Base-by-base conservation (phyloP, 2,329 filamentous ascomycete species). In the Colletotrichum navitas region DNA sequence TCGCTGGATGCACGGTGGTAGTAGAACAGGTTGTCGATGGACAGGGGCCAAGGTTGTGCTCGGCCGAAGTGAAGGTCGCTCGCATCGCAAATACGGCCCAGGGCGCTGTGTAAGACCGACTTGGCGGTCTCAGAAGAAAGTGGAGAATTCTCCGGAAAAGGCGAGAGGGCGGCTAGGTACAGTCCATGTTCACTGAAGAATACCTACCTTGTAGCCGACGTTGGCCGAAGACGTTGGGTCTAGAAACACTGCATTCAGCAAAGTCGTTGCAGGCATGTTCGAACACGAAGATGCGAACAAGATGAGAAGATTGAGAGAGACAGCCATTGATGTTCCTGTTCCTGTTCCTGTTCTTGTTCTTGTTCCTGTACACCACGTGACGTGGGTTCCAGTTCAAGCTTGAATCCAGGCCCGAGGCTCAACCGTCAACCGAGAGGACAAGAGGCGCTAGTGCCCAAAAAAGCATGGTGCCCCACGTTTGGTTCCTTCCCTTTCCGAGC, bases 401-500 rank as follows among this genome's bases (percentile, higher is more conserved):
- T 18, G 12, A 24, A 16, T 61, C 51, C 51, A 68, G 56, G 59
- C 62, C 64, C 64, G 64, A 59, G 66, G 63, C 68, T 71, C 63
- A 68, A 52, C 64, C 68, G 68, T 21, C 62, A 26, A 16, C 24
- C 5, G 14, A 49, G 43, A 21, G 49, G 34, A 26, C 21, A 29
- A n/a, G 5, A 5, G 26, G n/a, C 26, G 56, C 68, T 67, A 67
- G n/a, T 29, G 21, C 56, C 41, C 0, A 24, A 62, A 45, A 21
- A 0, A 24, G 68, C 1, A 51, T 32, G 2, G 43, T 21, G 68
- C 51, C 47, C 64, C 56, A 58, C 58, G 63, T 62, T 56, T 71
- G 49, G 49, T 71, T 71, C 68, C 68, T 71, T 71, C n/a, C 68
- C 64, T 71, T 71, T 63, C 68, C 68, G 68, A 69, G 36, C 39